Conservation (phyloP, 805 yeast species). For the Pichia heedii region DNA sequence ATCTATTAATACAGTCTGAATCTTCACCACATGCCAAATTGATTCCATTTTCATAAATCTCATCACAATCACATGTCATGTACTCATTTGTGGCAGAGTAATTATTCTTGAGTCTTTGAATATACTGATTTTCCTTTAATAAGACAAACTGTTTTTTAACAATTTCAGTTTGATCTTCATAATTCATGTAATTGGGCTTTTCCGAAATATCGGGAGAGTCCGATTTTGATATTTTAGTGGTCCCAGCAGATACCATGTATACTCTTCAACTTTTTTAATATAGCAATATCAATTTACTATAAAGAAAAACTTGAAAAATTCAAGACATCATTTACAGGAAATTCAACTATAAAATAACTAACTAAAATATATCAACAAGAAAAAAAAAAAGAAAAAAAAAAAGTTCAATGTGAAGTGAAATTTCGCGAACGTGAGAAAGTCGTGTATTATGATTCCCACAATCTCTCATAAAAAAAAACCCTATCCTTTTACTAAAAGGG, state of each 20-base stretch:
- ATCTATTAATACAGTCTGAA: constrained; percentile 84
- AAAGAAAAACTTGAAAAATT: too few species aligned
- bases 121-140: constrained; percentile 54
- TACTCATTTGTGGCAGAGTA: constrained; percentile 60
- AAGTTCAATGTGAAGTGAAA: too few species aligned
- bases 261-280: neutral
- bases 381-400: too few species aligned
- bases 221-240: neutral
- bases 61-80: constrained; percentile 87
- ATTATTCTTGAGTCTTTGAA: constrained; percentile 51
- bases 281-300: too few species aligned
- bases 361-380: too few species aligned
- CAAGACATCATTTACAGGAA: too few species aligned
- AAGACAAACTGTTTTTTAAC: constrained; percentile 52
- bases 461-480: too few species aligned
- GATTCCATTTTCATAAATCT: constrained; percentile 32
- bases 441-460: too few species aligned
- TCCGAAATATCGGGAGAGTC: constrained; percentile 6
- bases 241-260: neutral
- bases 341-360: too few species aligned
- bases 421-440: too few species aligned
- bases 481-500: too few species aligned
- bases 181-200: constrained; percentile 6
- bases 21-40: constrained; percentile 73
- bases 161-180: constrained; percentile 55